Conservation (phyloP, 345 rosid species). For the Garcia nutans region DNA sequence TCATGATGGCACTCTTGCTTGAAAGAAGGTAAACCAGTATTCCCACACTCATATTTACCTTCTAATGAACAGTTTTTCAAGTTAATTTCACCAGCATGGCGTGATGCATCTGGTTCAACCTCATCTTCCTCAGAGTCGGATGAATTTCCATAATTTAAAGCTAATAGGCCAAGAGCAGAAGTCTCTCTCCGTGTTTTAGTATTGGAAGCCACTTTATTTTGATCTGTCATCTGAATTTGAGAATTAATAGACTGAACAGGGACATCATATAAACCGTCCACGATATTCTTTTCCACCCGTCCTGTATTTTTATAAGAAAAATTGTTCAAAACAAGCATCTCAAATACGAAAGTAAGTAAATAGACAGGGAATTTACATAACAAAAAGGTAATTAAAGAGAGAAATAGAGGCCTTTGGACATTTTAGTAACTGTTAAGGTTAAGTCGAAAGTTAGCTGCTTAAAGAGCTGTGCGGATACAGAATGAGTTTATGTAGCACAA, state of each 20-base stretch:
- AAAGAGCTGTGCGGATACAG: neutral
- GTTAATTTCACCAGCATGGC: constrained; percentile 30
- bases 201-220: constrained; percentile 34
- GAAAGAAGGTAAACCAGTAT: constrained; percentile 22
- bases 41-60: constrained; percentile 24
- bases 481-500: neutral
- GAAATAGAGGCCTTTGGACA: neutral
- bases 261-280: constrained; percentile 39
- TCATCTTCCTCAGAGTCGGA: constrained; percentile 88
- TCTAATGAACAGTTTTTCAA: constrained; percentile 24
- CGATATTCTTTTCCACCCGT: constrained; percentile 31
- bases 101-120: constrained; percentile 35
- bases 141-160: constrained; percentile 77
- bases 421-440: neutral
- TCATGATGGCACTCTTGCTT: constrained; percentile 27
- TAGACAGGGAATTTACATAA: neutral
- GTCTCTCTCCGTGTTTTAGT: constrained; percentile 29
- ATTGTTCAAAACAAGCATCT: constrained; percentile 15
- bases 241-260: constrained; percentile 46
- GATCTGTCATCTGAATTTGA: constrained; percentile 33
- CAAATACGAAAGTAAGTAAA: neutral
- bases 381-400: no score
- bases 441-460: constrained; percentile 1
- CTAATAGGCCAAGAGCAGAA: constrained; percentile 79
- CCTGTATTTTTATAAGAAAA: constrained; percentile 40